Evolutionary conservation across 805 yeast species (phyloP), one percentile per base, ranked within the genome.

Genomic region (Pichia rugopelliculosa): DNA sequence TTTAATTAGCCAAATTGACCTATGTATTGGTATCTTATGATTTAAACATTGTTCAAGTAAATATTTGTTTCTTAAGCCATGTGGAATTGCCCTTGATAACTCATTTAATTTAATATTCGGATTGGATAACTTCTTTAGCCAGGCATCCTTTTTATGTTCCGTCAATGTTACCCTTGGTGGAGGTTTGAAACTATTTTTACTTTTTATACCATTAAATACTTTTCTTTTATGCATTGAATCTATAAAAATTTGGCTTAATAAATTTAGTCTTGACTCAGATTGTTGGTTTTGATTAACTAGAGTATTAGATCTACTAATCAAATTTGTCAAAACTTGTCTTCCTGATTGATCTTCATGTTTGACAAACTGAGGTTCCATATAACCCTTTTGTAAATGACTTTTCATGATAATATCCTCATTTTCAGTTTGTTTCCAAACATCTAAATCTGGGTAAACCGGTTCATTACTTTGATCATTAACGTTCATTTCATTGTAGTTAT

Each of bases 111-210:
- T 85, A 0, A 83, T 72, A 18, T 70, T 65, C 0, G 84, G 75
- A 45, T 84, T 74, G 3, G 93, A 87, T 44, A 91, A 71, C 58
- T 88, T 95, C 45, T 75, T 75, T 41, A 91, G 69, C 99, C 99
- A 91, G 2, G 80, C 70, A 51, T 87, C 96, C 49, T 83, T 75
- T 60, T 87, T 86, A 59, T 82, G 84, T 50, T 90, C 96, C 0
- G 97, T 90, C 26, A 91, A 65, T 0, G 96, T 91, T 24, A 91
- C 96, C 53, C 96, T 71, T 12, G 95, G 90, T 0, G 96, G 96
- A 6, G 91, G 86, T 53, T 78, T 82, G 67, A 80, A 87, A 6
- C 79, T 71, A 3, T 82, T 69, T 23, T 74, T 75, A 11, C 74
- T 66, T 3, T 66, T 61, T 13, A 80, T 67, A 39, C 71, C 68